Base-by-base conservation (phyloP, 352 stramenopile genomes). In the Phytophthora quininea region DNA sequence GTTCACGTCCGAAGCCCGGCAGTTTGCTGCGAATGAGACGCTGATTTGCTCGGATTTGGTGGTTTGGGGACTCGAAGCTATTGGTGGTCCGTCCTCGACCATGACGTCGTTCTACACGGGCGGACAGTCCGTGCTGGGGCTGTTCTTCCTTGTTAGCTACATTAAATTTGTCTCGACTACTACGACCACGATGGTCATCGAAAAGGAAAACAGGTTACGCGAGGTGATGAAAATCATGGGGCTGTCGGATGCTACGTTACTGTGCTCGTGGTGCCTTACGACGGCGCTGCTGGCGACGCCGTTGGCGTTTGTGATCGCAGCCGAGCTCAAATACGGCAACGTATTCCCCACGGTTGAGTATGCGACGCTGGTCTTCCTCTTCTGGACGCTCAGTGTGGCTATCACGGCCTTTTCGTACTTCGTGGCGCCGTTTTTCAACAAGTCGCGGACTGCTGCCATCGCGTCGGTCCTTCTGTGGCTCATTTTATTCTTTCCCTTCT, bases 221-320 rank as follows among this genome's bases (percentile, higher is more conserved):
- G 84, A 93, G 58, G 75, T 93, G 47, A 92, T 96, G 82, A 90
- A 89, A 71, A 93, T 92, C 60, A 93, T 93, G 85, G 87, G 89
- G 2, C 64, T 94, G 1, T 84, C 75, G 6, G 84, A 90, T 54
- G 59, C 71, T 31, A 84, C 80, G 40, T 57, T 94, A 35, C 69
- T 91, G n/a, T 66, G 65, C 27, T 91, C 84, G 30, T 92, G 84
- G 84, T 73, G 78, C 29, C 50, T 86, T 12, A 90, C 82, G 7
- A 83, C 64, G 10, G 62, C 69, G 3, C 52, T 90, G 9, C 55
- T 91, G 7, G 80, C 81, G 24, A 82, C 84, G 3, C 68, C 71
- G 8, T 64, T 86, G 7, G 70, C 80, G 11, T 79, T 89, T 43
- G 54, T 70, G 3, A 76, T 90, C 54, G 76, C 81, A 5, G 74